Conservation (phyloP, 2,329 filamentous ascomycete species). For the Escovopsis sp. region DNA sequence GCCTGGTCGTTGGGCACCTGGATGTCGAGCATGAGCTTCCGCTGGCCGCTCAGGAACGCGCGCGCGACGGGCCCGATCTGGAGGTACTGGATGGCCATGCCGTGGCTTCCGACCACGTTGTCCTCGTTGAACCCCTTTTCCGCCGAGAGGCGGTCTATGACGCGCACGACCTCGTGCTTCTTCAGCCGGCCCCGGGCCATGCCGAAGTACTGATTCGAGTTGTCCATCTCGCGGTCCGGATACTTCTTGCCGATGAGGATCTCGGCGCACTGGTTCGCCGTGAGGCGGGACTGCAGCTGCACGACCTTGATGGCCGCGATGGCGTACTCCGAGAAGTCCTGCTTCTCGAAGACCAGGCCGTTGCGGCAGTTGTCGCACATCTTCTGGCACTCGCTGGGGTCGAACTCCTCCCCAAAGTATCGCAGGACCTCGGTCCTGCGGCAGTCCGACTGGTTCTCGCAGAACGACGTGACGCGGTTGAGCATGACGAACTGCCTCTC, state of each 20-base stretch:
- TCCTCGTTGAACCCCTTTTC: constrained; percentile 62
- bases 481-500: constrained; percentile 76
- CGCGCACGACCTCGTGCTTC: constrained; percentile 62
- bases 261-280: constrained; percentile 69
- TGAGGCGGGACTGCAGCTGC: constrained; percentile 45
- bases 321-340: constrained; percentile 67
- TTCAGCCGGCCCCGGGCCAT: constrained; percentile 50
- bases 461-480: constrained; percentile 70
- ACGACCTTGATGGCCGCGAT: constrained; percentile 57
- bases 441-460: constrained; percentile 79
- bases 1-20: constrained; percentile 19
- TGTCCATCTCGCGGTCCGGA: constrained; percentile 38
- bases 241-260: constrained; percentile 59
- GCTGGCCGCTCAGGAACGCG: constrained; percentile 29
- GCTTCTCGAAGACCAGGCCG: constrained; percentile 51
- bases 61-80: constrained; percentile 28
- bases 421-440: constrained; percentile 73
- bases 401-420: constrained; percentile 89
- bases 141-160: constrained; percentile 63
- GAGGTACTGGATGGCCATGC: constrained; percentile 65
- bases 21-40: constrained; percentile 30
- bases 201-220: constrained; percentile 48
- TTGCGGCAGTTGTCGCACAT: constrained; percentile 85
- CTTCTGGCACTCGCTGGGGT: constrained; percentile 52
- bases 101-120: constrained; percentile 34